These are phyloP conservation scores for Scalesia atractyloides DNA, from an alignment of 129 eudicot genomes.

Conservation along the genomic window DNA sequence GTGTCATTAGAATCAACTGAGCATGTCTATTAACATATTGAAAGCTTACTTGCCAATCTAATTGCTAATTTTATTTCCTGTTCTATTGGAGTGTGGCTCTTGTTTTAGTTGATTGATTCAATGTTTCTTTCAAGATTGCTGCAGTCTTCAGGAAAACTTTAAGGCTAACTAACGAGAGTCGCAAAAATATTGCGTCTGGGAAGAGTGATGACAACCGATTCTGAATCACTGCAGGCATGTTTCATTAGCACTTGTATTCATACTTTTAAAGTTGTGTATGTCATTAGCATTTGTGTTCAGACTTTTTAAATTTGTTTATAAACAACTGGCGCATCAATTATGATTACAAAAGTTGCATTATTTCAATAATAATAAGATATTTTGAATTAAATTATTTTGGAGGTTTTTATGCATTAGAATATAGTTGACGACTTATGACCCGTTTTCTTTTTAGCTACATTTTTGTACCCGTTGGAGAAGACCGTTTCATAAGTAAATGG, in stretches of 20 bases:
- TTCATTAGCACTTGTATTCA: conserved; percentile 5
- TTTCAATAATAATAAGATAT: background rate
- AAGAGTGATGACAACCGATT: conserved; percentile 94
- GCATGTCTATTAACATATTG: background rate
- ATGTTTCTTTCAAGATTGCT: conserved; percentile 62
- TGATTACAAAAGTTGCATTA: background rate
- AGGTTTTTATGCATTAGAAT: conserved; percentile 4
- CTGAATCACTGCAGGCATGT: conserved; percentile 87
- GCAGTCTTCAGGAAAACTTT: conserved; percentile 90
- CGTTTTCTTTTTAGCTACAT: background rate
- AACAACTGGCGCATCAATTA: background rate
- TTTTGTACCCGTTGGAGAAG: background rate
- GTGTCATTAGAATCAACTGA: background rate
- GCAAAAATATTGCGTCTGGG: conserved; percentile 78
- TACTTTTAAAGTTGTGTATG: no score
- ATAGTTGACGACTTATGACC: background rate
- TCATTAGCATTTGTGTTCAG: no score
- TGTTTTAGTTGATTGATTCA: conserved; percentile 27
- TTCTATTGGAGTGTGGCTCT: background rate
- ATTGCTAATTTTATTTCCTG: background rate
- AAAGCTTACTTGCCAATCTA: background rate
- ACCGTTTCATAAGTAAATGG: background rate
- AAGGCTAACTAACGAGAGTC: conserved; percentile 87
- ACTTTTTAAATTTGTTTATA: background rate
- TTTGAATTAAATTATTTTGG: background rate